Percentiles rank a stretch among this genome's conserved stretches.
These are phyloP conservation scores for Gaultheria prostrata DNA, from an alignment of 148 eudicot genomes.

Conservation along the genomic window DNA sequence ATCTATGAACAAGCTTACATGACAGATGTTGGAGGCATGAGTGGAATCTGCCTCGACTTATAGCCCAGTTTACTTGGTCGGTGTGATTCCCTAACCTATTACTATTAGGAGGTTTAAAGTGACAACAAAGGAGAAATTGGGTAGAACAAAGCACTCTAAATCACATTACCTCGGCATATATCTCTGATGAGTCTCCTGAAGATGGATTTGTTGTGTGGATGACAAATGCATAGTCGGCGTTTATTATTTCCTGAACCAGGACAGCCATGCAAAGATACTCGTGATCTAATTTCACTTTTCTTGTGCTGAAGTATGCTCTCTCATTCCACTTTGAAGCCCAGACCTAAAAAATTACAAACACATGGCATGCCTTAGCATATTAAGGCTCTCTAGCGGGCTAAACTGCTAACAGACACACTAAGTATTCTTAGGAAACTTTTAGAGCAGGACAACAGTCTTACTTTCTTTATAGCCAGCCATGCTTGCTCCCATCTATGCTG, in stretches of 20 bases:
- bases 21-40: not conserved
- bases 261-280: constrained; percentile 98
- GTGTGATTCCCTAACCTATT: not conserved
- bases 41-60: not conserved
- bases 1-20: not conserved
- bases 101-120: not conserved
- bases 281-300: constrained; percentile 86
- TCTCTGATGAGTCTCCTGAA: constrained; percentile 92
- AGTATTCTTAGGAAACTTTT: not conserved
- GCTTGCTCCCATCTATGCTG: constrained; percentile 90
- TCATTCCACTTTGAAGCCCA: constrained; percentile 99
- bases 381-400: not conserved
- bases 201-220: constrained; percentile 98
- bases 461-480: constrained; percentile 94
- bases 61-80: not conserved
- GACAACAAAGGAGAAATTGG: not conserved
- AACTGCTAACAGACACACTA: not conserved
- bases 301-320: constrained; percentile 95
- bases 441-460: constrained; percentile 18
- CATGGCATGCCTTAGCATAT: not conserved
- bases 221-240: constrained; percentile 95
- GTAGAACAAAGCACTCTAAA: not conserved
- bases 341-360: constrained; percentile 44
- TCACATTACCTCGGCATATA: constrained; percentile 73
- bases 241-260: constrained; percentile 93